Percentiles rank a stretch among this genome's conserved stretches.
Evolutionary conservation across 306 rosid species (phyloP).

Genomic region (Castanea sativa): DNA sequence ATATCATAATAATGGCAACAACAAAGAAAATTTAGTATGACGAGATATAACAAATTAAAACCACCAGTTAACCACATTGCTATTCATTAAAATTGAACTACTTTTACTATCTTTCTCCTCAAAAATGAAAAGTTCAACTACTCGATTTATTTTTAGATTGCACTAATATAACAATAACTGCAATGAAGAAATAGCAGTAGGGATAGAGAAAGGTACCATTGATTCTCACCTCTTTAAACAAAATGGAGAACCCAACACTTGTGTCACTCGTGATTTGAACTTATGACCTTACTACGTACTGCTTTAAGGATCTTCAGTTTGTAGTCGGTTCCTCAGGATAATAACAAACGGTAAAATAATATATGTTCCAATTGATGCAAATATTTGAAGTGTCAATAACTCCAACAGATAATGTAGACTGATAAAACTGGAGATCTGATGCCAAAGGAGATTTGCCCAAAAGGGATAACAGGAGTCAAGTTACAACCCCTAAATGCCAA

Average conservation of each 20-base stretch:
- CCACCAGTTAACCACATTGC: not conserved
- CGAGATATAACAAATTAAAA: no score
- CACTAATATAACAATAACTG: slow-evolving; percentile 8
- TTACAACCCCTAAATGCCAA: slow-evolving; percentile 70
- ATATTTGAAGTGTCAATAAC: slow-evolving; percentile 36
- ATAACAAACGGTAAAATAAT: slow-evolving; percentile 14
- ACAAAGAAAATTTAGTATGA: not conserved
- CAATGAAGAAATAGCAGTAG: slow-evolving; percentile 6
- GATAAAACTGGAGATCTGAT: slow-evolving; percentile 45
- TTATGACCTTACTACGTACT: slow-evolving; percentile 7
- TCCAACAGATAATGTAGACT: slow-evolving; percentile 34
- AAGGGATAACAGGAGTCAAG: slow-evolving; percentile 49
- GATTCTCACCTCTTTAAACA: slow-evolving; percentile 40
- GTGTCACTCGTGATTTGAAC: not conserved
- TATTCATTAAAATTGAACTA: slow-evolving; percentile 7
- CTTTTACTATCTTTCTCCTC: no score
- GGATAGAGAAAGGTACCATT: slow-evolving; percentile 19
- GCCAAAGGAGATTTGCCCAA: slow-evolving; percentile 71
- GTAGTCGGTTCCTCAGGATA: slow-evolving; percentile 29
- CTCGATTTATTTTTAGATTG: slow-evolving; percentile 6
- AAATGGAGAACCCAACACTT: slow-evolving; percentile 30
- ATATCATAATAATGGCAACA: not conserved
- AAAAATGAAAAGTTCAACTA: slow-evolving; percentile 6
- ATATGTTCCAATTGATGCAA: slow-evolving; percentile 30
- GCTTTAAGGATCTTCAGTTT: slow-evolving; percentile 19